Evolutionary conservation across 2,329 filamentous ascomycete species (phyloP), one percentile per base, ranked within the genome.

Genomic region (Pseudogymnoascus sp.): DNA sequence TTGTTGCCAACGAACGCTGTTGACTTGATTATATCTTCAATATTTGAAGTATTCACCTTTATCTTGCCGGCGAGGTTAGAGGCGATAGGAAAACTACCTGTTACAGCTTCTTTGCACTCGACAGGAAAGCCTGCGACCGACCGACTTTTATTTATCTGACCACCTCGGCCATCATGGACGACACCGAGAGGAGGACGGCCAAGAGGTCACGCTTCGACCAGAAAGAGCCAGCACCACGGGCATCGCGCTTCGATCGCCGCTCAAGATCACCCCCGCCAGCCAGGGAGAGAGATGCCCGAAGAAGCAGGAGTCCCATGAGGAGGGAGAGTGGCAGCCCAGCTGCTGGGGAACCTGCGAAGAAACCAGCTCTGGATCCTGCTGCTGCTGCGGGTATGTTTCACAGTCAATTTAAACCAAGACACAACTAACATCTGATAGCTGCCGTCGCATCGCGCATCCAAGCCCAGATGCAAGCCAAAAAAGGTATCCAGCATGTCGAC

Each of bases 131-230:
- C 36, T 42, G 31, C 59, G 25, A 10, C 28, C 11, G 31, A 34
- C 11, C 16, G 4, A 23, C 21, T 56, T 36, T 8, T 12, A 34
- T 18, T 34, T 14, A 18, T 34, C 28, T 37, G 21, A 40, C 21
- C 34, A 59, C 42, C 64, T 31, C 46, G 25, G 46, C 46, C 46
- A 71, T 64, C 56, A 92, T 96, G 91, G 86, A 89, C 69, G 91
- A 95, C 71, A 82, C 88, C 67, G 89, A 93, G 69, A 84, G 87
- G 73, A 85, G 86, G 66, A 81, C 80, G 65, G 79, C 81, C 65
- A 96, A 96, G 81, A 89, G 92, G 66, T 96, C 92, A 73, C 91
- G 93, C 75, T 97, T 97, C 77, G 93, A 97, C 74, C 91, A 96
- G 76, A 95, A 87, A 56, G 91, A 93, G 74, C 87, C 90, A 5